phyloP scores from a whole-genome alignment of 2,329 filamentous ascomycete species.

The Cytospora mali region DNA sequence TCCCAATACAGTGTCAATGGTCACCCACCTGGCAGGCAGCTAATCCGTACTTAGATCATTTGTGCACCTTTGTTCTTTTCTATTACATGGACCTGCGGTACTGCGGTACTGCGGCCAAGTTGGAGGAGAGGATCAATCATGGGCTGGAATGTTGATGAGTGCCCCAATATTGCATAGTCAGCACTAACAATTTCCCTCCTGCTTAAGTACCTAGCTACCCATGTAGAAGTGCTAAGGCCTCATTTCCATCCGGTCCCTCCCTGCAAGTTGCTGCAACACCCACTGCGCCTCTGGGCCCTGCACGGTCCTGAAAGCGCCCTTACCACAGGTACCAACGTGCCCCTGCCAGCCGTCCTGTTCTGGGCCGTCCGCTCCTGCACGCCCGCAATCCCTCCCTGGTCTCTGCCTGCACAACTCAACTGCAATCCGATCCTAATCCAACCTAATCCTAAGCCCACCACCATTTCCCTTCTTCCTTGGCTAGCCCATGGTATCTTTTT shows the following conservation, averaged over 20 bases:
- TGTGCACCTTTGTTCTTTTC: too few relatives aligned
- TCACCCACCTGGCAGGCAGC: not conserved
- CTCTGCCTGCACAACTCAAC: conserved; percentile 3
- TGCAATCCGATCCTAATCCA: conserved; percentile 21
- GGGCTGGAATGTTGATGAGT: not conserved
- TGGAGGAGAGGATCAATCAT: too few relatives aligned
- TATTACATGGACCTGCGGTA: too few relatives aligned
- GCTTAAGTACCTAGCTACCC: not conserved
- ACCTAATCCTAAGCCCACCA: conserved; percentile 24
- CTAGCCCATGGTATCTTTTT: conserved; percentile 17
- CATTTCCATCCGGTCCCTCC: conserved; percentile 13
- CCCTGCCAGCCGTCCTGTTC: not conserved
- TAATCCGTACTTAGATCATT: not conserved
- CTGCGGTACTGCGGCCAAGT: too few relatives aligned
- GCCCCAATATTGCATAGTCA: not conserved
- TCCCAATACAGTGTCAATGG: conserved; percentile 5
- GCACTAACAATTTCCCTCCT: not conserved
- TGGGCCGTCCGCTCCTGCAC: conserved; percentile 18
- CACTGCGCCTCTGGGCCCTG: not conserved
- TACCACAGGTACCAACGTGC: not conserved
- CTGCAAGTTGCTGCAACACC: conserved; percentile 7
- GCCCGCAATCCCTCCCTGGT: conserved; percentile 14
- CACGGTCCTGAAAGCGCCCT: not conserved
- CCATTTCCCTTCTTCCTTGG: conserved; percentile 25
- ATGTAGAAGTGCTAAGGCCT: not conserved